Evolutionary conservation across 1,284 basidiomycete species (phyloP).

Genomic region (Ganoderma meredithae): DNA sequence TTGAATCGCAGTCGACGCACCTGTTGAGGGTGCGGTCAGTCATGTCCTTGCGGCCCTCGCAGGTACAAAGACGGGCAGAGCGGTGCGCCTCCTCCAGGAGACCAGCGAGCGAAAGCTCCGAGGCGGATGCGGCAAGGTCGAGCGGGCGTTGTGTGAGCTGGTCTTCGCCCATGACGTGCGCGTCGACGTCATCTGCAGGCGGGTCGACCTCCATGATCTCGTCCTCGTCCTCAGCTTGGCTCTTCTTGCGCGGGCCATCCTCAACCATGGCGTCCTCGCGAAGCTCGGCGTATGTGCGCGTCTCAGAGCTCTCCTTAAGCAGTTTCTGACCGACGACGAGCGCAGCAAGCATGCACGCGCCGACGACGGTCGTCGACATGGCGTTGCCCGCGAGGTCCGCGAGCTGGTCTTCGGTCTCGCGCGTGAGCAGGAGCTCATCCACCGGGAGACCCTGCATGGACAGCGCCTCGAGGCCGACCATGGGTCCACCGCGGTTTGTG

Average conservation of each 20-base stretch:
- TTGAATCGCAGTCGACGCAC: conserved; percentile 81
- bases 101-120: conserved; percentile 54
- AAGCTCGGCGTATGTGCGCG: conserved; percentile 69
- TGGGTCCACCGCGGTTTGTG: conserved; percentile 95
- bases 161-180: conserved; percentile 76
- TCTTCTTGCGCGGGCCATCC: conserved; percentile 33
- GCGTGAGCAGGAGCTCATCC: conserved; percentile 89
- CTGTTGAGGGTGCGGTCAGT: conserved; percentile 74
- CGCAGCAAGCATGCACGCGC: conserved; percentile 88
- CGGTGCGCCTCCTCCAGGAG: conserved; percentile 73
- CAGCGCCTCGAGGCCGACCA: conserved; percentile 92
- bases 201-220: conserved; percentile 34
- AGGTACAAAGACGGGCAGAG: conserved; percentile 85
- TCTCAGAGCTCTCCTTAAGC: conserved; percentile 69
- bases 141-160: conserved; percentile 67
- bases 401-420: conserved; percentile 93
- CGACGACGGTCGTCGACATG: conserved; percentile 97
- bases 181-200: conserved; percentile 54
- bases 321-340: conserved; percentile 73
- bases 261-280: conserved; percentile 48
- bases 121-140: conserved; percentile 67
- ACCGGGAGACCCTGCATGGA: conserved; percentile 94
- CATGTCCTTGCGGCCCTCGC: conserved; percentile 87
- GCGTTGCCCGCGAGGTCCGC: conserved; percentile 96
- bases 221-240: conserved; percentile 36